phyloP scores from a whole-genome alignment of 371 early-diverging fungal genomes.

The Sporodiniella umbellata region DNA sequence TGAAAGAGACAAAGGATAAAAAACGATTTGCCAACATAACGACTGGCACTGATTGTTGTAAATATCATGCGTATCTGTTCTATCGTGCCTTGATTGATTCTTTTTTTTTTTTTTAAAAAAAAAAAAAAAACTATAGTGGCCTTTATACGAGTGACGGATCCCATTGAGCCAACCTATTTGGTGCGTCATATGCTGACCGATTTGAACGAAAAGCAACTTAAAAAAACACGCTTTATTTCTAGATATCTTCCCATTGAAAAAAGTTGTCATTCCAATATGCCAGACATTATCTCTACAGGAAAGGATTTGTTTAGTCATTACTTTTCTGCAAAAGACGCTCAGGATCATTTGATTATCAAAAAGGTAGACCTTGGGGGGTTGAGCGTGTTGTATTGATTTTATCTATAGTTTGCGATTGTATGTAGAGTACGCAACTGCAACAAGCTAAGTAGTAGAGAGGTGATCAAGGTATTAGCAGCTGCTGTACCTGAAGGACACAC shows the following conservation, averaged over 20 bases:
- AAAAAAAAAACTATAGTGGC: slow-evolving; percentile 25
- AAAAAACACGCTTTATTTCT: slow-evolving; percentile 61
- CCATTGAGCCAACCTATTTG: slow-evolving; percentile 61
- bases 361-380: no score
- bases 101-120: background rate
- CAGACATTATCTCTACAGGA: slow-evolving; percentile 57
- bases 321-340: slow-evolving; percentile 45
- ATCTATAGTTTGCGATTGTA: slow-evolving; percentile 61
- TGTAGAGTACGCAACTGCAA: slow-evolving; percentile 64
- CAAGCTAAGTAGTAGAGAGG: slow-evolving; percentile 51
- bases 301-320: slow-evolving; percentile 48
- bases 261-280: slow-evolving; percentile 56
- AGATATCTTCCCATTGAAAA: slow-evolving; percentile 64
- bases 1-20: slow-evolving; percentile 43
- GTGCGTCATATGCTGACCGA: slow-evolving; percentile 60
- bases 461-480: slow-evolving; percentile 54
- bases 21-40: slow-evolving; percentile 50
- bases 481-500: slow-evolving; percentile 53
- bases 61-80: background rate
- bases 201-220: slow-evolving; percentile 48
- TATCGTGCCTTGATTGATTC: background rate
- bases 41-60: slow-evolving; percentile 65
- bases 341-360: slow-evolving; percentile 31
- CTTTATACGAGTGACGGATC: slow-evolving; percentile 47
- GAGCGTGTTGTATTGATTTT: background rate